phyloP scores from a whole-genome alignment of 768 basidiomycete genomes.

The Collybia mongolica region DNA sequence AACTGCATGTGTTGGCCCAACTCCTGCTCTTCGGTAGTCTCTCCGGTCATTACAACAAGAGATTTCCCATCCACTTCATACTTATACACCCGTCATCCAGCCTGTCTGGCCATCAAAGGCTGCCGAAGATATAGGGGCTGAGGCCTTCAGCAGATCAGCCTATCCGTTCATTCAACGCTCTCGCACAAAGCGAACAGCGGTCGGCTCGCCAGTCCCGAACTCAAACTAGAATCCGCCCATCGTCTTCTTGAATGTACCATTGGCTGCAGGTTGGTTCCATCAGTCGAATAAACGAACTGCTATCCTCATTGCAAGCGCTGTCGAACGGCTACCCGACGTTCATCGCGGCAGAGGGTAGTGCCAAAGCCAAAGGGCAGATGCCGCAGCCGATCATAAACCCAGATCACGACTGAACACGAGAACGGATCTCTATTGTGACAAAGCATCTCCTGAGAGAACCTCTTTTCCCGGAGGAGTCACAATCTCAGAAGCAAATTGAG shows the following conservation, averaged over 20 bases:
- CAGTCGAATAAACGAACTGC: constrained; percentile 8
- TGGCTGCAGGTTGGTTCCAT: constrained; percentile 20
- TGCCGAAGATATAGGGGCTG: constrained; percentile 4
- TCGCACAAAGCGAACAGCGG: constrained; percentile 17
- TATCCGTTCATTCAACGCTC: constrained; percentile 15
- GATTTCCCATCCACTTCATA: constrained; percentile 21
- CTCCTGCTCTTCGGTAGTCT: constrained; percentile 33
- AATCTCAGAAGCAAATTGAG: constrained; percentile 32
- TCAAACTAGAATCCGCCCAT: constrained; percentile 9
- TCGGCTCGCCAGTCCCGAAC: constrained; percentile 31
- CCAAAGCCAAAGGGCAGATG: background rate
- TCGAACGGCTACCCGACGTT: constrained; percentile 16
- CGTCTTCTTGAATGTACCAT: constrained; percentile 32
- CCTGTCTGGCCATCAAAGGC: constrained; percentile 9
- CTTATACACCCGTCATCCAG: constrained; percentile 17
- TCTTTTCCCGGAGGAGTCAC: constrained; percentile 36
- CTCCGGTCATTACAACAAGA: constrained; percentile 30
- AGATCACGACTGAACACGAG: constrained; percentile 39
- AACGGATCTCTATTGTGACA: constrained; percentile 55
- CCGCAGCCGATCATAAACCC: constrained; percentile 12
- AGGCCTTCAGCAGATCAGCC: constrained; percentile 4
- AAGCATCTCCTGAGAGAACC: constrained; percentile 7
- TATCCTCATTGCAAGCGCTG: constrained; percentile 16
- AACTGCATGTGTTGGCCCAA: constrained; percentile 29
- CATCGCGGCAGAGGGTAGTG: constrained; percentile 6